These are phyloP conservation scores for Rubia tinctorum DNA, from an alignment of 305 asterid genomes.

Conservation along the genomic window DNA sequence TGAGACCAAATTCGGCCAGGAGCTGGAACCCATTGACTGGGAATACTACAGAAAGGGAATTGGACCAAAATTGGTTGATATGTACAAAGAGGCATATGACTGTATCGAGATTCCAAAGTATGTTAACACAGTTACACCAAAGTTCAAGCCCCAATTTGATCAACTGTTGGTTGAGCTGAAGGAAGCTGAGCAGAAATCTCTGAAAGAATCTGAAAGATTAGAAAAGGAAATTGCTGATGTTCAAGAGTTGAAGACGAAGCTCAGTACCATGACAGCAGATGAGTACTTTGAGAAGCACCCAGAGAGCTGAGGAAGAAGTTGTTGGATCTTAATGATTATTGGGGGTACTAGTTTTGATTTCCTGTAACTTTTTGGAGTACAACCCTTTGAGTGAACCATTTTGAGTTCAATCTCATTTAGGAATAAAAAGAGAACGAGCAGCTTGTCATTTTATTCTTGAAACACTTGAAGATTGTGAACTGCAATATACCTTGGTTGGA, in stretches of 20 bases:
- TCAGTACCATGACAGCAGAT: constrained; percentile 93
- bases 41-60: constrained; percentile 86
- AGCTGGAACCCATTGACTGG: constrained; percentile 92
- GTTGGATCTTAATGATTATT: constrained; percentile 89
- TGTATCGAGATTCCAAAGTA: constrained; percentile 83
- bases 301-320: constrained; percentile 93
- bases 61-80: constrained; percentile 88
- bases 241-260: constrained; percentile 83
- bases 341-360: constrained; percentile 66
- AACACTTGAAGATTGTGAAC: constrained; percentile 27
- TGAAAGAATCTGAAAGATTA: constrained; percentile 80
- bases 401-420: constrained; percentile 33
- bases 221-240: constrained; percentile 86
- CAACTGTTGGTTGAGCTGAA: constrained; percentile 93
- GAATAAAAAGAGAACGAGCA: constrained; percentile 36
- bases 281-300: constrained; percentile 96
- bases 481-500: constrained; percentile 16
- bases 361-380: constrained; percentile 18
- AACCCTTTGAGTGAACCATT: constrained; percentile 27
- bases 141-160: constrained; percentile 90
- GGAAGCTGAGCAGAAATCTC: constrained; percentile 78
- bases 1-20: constrained; percentile 92
- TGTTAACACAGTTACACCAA: constrained; percentile 87
- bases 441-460: constrained; percentile 23
- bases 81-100: constrained; percentile 88